Percentiles rank a stretch among this genome's conserved stretches.
These are phyloP conservation scores for Lomentospora prolificans DNA, from an alignment of 2,329 filamentous ascomycete species.

Conservation along the genomic window DNA sequence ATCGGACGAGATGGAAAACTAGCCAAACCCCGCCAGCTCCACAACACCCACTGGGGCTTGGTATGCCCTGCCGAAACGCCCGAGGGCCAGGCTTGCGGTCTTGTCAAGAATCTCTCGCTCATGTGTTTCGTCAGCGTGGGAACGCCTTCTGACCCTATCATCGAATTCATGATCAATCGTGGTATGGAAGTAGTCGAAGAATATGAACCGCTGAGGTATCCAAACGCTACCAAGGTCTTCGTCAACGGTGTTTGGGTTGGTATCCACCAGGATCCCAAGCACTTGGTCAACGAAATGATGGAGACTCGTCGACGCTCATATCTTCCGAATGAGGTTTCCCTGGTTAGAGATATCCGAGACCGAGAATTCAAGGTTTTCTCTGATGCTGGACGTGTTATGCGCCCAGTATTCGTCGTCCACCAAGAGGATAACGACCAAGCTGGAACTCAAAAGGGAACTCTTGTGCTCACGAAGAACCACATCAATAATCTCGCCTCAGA, in stretches of 20 bases:
- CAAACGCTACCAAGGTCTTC: constrained; percentile 94
- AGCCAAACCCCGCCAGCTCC: constrained; percentile 91
- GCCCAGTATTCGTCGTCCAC: constrained; percentile 88
- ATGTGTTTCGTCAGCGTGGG: constrained; percentile 99
- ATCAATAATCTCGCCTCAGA: constrained; percentile 64
- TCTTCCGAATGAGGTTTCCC: constrained; percentile 84
- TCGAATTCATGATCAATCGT: constrained; percentile 90
- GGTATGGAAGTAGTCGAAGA: constrained; percentile 97
- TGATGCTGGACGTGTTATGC: constrained; percentile 88
- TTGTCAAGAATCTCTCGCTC: constrained; percentile 94
- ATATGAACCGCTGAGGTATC: constrained; percentile 76
- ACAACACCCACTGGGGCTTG: constrained; percentile 97
- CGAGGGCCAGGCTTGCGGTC: constrained; percentile 93
- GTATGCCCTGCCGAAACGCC: constrained; percentile 97
- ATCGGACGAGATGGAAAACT: constrained; percentile 97
- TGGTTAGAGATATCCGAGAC: constrained; percentile 93
- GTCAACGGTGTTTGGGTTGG: constrained; percentile 98
- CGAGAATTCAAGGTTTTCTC: constrained; percentile 98
- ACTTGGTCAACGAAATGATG: constrained; percentile 71
- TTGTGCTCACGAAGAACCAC: constrained; percentile 79
- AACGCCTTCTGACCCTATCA: constrained; percentile 79
- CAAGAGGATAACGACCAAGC: constrained; percentile 68
- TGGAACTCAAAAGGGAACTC: constrained; percentile 48
- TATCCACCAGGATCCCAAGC: constrained; percentile 79
- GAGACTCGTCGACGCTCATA: constrained; percentile 70